phyloP scores from a whole-genome alignment of 257 asterid genomes.

The Gynochthodes officinalis region DNA sequence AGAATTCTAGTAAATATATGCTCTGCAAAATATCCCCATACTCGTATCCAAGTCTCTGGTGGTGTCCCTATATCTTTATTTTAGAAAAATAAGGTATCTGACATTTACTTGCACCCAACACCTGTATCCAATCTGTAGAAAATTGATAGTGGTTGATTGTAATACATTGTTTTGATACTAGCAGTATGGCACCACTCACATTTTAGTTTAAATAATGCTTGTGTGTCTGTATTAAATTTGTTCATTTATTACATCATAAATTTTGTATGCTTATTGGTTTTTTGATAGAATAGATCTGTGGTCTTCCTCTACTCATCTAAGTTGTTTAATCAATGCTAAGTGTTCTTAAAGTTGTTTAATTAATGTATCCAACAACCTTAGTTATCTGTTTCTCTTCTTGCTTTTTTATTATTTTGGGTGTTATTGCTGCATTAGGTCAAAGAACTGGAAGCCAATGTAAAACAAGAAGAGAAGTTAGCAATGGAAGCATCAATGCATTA shows the following conservation, averaged over 20 bases:
- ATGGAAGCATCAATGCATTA: constrained; percentile 48
- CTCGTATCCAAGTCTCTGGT: neutral
- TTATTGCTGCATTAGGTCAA: constrained; percentile 46
- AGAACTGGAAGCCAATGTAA: constrained; percentile 73
- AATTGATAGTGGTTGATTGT: neutral
- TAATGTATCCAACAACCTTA: constrained; percentile 7
- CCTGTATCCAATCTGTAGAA: neutral
- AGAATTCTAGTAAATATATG: neutral
- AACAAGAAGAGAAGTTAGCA: constrained; percentile 69
- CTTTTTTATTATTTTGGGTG: constrained; percentile 13
- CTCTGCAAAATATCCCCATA: neutral
- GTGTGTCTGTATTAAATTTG: neutral
- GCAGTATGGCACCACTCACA: neutral
- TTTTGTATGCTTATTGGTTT: neutral
- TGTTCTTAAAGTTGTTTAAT: neutral
- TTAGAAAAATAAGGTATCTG: neutral
- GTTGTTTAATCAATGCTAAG: neutral
- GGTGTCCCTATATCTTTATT: neutral
- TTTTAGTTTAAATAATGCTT: neutral
- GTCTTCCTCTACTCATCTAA: constrained; percentile 2
- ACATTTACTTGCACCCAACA: neutral
- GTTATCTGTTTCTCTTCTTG: constrained; percentile 11
- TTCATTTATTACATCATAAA: neutral
- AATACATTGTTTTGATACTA: neutral
- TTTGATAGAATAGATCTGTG: neutral